Conservation (phyloP, 2,329 filamentous ascomycete species). For the Botryotinia calthae region DNA sequence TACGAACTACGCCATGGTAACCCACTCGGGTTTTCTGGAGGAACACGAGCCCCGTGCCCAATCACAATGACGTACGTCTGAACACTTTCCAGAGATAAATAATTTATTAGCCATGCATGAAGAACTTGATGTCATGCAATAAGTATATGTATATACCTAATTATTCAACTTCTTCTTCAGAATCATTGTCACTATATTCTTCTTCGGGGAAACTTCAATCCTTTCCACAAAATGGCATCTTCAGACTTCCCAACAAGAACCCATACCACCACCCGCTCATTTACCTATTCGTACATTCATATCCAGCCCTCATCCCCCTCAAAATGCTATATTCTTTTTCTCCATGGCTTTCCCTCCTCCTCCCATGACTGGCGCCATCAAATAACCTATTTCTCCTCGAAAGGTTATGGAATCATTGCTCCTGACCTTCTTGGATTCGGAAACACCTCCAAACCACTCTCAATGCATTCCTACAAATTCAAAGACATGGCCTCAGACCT, state of each 20-base stretch:
- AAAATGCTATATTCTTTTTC: constrained; percentile 41
- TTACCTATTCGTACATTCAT: constrained; percentile 14
- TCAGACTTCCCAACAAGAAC: background rate
- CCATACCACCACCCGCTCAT: background rate
- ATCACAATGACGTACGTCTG: background rate
- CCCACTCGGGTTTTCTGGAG: background rate
- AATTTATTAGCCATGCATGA: background rate
- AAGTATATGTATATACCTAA: background rate
- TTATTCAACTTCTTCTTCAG: background rate
- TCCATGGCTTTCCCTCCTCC: constrained; percentile 51
- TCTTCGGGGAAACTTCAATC: background rate
- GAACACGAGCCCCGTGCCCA: background rate
- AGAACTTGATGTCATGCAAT: background rate
- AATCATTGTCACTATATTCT: background rate
- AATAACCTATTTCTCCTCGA: constrained; percentile 28
- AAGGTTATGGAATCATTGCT: constrained; percentile 45
- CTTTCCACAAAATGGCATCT: background rate
- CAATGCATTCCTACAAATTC: constrained; percentile 33
- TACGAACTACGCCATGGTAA: background rate
- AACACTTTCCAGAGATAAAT: background rate
- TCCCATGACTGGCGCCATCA: constrained; percentile 43
- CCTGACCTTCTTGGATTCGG: constrained; percentile 45
- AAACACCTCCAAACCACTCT: constrained; percentile 37
- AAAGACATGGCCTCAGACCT: constrained; percentile 39
- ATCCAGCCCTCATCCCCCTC: background rate